Evolutionary conservation across 768 basidiomycete genomes (phyloP), one percentile per base, ranked within the genome.

Genomic region (Melanogaster broomeanus): DNA sequence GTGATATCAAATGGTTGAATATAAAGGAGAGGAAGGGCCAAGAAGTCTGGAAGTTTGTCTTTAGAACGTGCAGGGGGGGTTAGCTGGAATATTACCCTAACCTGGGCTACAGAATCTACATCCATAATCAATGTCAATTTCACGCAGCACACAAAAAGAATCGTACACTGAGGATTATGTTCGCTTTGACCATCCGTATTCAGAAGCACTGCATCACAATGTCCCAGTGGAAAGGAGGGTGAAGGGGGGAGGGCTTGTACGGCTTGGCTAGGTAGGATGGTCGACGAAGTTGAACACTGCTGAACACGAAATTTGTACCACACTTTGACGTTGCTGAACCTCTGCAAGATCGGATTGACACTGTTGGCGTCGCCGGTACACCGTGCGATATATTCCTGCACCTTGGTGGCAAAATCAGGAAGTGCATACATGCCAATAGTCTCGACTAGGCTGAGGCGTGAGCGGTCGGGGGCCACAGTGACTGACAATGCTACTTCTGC

Each of bases 281-380:
- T 48, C 31, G 62, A 47, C 24, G 63, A 59, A 24, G 58, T 61
- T 1, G 60, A 53, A n/a, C 47, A 61, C 5, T 47, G 31, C 47
- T 71, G 68, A 27, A 71, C 43, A 2, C 53, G 48, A 18, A 65
- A 33, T 22, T 52, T 50, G 7, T 48, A 57, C 71, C 27, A 28
- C 27, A 28, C 27, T 28, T 28, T 28, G 27, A 28, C 9, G 9
- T 28, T 28, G 4, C 27, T 28, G 27, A 28, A 9, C 27, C 27
- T 28, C 27, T 28, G 4, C 27, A 28, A 28, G 9, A 5, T 28
- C 9, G 27, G 27, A 4, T 5, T 28, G 27, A 28, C 27, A 28
- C 9, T 4, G 27, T 28, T 28, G 9, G 27, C 27, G 9, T 28
- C 4, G 27, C 27, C 9, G 4, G 27, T 28, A 28, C 5, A 9